Evolutionary conservation across 169 alveolate species (phyloP).

Genomic region (Plasmodium coatneyi): DNA sequence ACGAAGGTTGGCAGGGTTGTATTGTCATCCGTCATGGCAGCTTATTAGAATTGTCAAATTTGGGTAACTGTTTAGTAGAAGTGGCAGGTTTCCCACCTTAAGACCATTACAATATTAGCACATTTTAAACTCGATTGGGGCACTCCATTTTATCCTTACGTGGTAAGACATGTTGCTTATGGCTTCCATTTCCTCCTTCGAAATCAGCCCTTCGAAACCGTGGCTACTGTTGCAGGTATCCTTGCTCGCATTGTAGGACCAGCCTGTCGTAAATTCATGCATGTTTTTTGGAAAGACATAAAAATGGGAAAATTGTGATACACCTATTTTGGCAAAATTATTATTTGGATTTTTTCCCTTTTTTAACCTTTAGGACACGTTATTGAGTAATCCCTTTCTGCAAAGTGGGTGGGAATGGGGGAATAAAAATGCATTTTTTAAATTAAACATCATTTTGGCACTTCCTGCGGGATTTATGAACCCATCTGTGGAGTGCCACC

Average conservation of each 20-base stretch:
- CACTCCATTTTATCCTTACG: conserved; percentile 10
- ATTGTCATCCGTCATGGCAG: not conserved
- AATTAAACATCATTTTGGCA: not conserved
- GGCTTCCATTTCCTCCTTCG: conserved; percentile 53
- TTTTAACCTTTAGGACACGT: conserved; percentile 70
- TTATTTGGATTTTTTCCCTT: not conserved
- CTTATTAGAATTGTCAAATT: not conserved
- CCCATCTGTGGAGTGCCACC: not conserved
- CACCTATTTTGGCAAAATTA: not conserved
- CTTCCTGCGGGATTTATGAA: not conserved
- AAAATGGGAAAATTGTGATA: not conserved
- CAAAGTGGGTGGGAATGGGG: not conserved
- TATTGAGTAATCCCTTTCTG: conserved; percentile 69
- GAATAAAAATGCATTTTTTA: not conserved
- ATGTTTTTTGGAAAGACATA: not conserved
- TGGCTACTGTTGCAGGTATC: conserved; percentile 24
- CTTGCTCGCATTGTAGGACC: conserved; percentile 34
- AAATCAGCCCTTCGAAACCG: conserved; percentile 47
- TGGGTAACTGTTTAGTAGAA: not conserved
- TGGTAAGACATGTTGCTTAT: conserved; percentile 67
- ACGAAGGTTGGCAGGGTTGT: not conserved
- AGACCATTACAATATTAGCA: not conserved
- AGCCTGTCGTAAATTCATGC: conserved; percentile 18
- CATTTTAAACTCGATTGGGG: not conserved
- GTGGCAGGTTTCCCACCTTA: not conserved